Evolutionary conservation across 163 green algal species (phyloP), one percentile per base, ranked within the genome.

Genomic region (Volvox carteri): DNA sequence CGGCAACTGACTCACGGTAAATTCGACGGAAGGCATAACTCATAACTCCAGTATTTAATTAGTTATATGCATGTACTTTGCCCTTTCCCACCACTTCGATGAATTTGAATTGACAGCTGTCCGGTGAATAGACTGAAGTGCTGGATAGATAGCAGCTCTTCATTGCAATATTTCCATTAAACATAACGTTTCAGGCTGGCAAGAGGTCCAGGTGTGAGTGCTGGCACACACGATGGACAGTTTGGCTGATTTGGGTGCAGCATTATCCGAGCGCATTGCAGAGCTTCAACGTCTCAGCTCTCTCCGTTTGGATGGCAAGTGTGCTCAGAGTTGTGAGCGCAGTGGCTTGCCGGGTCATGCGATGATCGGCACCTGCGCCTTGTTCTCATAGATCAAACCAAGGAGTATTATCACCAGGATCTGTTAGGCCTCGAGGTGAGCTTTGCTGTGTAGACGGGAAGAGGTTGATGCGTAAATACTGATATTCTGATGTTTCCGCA

Each of bases 361-460:
- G 28, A 25, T 65, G 54, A 65, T 65, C 7, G n/a, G 54, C 54
- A 65, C 8, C 25, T 65, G 54, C 28, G 54, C 70, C 39, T 58
- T 16, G 37, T 21, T 33, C n/a, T 50, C 72, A n/a, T 91, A 96
- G 94, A 95, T 33, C 86, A 77, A 14, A 86, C 92, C 0, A 90
- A 92, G 60, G 77, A 91, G 19, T 74, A 94, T 16, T 95, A 94
- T 35, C 39, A 87, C 4, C 75, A 94, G 6, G 95, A 96, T 33
- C 74, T 97, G 39, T 44, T 86, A 48, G 92, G 89, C 0, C 91
- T 96, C 2, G 90, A 92, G 85, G 92, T 93, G 41, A 5, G n/a
- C 21, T 35, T 68, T 68, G 54, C 54, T 65, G 54, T 11, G 54
- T 23, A 65, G 54, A 19, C 54, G 19, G 16, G 19, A 19, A 4